Conservation (phyloP, 1,284 basidiomycete species). For the Sporisorium iseilematis-ciliati region DNA sequence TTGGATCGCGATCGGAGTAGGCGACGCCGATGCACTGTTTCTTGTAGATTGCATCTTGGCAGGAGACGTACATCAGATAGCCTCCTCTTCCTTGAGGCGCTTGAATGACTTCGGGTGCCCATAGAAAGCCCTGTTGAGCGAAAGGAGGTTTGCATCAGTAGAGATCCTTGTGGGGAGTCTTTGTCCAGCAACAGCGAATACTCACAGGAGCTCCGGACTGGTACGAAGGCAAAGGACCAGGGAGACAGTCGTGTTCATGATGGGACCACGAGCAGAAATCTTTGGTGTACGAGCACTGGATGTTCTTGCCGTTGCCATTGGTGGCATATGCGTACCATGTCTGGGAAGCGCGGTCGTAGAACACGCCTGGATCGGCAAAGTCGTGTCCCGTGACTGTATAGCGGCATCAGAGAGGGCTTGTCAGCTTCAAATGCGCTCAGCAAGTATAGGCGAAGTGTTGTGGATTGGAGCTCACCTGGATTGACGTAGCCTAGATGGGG, state of each 20-base stretch:
- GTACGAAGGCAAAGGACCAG: constrained; percentile 48
- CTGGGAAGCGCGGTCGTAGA: constrained; percentile 40
- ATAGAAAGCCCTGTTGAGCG: constrained; percentile 38
- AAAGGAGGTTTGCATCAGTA: background rate
- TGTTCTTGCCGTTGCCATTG: constrained; percentile 57
- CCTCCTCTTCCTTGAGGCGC: constrained; percentile 52
- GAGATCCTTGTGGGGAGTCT: too few relatives aligned
- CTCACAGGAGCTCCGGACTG: constrained; percentile 35
- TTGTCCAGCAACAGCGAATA: background rate
- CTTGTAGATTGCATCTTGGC: constrained; percentile 35
- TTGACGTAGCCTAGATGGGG: constrained; percentile 54
- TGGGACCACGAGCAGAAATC: constrained; percentile 58
- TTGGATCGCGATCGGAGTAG: constrained; percentile 42
- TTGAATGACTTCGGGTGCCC: constrained; percentile 58
- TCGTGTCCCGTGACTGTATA: constrained; percentile 45
- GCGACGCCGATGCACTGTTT: constrained; percentile 61
- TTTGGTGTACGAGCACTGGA: constrained; percentile 50
- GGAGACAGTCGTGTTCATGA: constrained; percentile 54
- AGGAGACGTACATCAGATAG: constrained; percentile 59
- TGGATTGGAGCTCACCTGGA: constrained; percentile 31
- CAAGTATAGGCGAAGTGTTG: too few relatives aligned
- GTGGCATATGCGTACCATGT: constrained; percentile 56
- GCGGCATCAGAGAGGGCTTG: background rate
- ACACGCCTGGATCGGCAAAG: constrained; percentile 58
- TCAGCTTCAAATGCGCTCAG: constrained; percentile 1